phyloP scores from a whole-genome alignment of 768 basidiomycete genomes.

The Gymnopilus junonius region DNA sequence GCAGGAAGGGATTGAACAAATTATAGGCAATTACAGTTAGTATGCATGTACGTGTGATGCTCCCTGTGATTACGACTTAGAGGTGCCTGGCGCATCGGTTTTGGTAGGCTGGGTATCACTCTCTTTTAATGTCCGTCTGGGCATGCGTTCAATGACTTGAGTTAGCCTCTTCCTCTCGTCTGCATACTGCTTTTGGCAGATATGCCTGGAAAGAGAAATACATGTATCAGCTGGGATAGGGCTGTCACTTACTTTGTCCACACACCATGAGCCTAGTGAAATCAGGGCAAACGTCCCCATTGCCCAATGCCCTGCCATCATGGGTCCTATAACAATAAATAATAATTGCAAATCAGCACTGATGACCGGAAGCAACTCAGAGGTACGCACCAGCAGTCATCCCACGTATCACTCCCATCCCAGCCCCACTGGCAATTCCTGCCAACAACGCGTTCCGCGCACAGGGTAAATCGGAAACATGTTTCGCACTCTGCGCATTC shows the following conservation, averaged over 20 bases:
- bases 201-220: conserved; percentile 46
- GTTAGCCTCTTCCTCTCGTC: conserved; percentile 60
- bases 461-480: conserved; percentile 75
- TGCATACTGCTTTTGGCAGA: conserved; percentile 61
- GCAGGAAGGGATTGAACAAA: background rate
- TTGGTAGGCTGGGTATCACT: conserved; percentile 17
- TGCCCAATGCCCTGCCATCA: conserved; percentile 80
- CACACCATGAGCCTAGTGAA: conserved; percentile 73
- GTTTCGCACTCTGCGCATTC: conserved; percentile 51
- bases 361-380: background rate
- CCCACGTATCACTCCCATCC: conserved; percentile 76
- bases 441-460: conserved; percentile 74
- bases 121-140: conserved; percentile 52
- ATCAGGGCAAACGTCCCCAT: conserved; percentile 73
- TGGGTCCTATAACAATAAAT: conserved; percentile 46
- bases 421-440: conserved; percentile 81
- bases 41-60: background rate
- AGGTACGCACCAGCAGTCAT: conserved; percentile 61
- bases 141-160: conserved; percentile 64
- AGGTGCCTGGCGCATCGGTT: conserved; percentile 9
- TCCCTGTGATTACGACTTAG: background rate
- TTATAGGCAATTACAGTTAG: conserved; percentile 1
- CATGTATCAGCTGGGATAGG: background rate
- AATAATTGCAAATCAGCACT: background rate
- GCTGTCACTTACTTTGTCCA: conserved; percentile 5